Evolutionary conservation across 192 early-diverging fungal genomes (phyloP), one percentile per base, ranked within the genome.

Genomic region (Podila minutissima): DNA sequence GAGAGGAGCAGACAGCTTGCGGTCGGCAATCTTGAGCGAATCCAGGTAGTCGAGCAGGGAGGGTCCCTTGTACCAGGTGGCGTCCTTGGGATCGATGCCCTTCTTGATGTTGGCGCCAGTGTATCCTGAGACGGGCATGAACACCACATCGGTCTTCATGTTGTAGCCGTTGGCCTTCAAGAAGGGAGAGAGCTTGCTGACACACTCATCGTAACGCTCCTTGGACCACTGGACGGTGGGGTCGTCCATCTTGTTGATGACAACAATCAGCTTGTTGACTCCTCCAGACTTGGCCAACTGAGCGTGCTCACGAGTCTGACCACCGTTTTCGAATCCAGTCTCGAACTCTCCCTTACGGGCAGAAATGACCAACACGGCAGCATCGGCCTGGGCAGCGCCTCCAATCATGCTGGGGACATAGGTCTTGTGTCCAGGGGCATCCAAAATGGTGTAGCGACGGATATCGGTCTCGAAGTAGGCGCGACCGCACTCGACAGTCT

Each of bases 231-330:
- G 64, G 48, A 99, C 98, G 10, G 98, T 99, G 19, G 93, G 89
- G 74, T 99, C 98, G 75, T 99, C 98, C 98, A 99, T 99, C 91
- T 99, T 99, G 91, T 99, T 99, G 84, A 99, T 91, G 38, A 93
- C 98, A 63, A 98, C 88, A 62, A 99, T 88, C 64, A 99, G 75
- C 55, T 93, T 91, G 86, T 95, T 96, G 69, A 99, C 94, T 60
- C 98, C 97, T n/a, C 93, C 91, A 24, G 96, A 98, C 90, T 98
- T 99, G 67, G 94, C 97, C 81, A 99, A 82, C 85, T 97, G 87
- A 28, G 97, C 96, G 83, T 99, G 98, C 87, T 99, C 98, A 74
- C 96, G 94, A 7, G 97, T 99, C 86, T 99, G 98, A 41, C 98
- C 98, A 62, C 96, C 98, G 74, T 94, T 92, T 74, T 99, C 98